These are phyloP conservation scores for Fusarium pseudonygamai DNA, from an alignment of 2,329 filamentous ascomycete genomes.

Conservation along the genomic window DNA sequence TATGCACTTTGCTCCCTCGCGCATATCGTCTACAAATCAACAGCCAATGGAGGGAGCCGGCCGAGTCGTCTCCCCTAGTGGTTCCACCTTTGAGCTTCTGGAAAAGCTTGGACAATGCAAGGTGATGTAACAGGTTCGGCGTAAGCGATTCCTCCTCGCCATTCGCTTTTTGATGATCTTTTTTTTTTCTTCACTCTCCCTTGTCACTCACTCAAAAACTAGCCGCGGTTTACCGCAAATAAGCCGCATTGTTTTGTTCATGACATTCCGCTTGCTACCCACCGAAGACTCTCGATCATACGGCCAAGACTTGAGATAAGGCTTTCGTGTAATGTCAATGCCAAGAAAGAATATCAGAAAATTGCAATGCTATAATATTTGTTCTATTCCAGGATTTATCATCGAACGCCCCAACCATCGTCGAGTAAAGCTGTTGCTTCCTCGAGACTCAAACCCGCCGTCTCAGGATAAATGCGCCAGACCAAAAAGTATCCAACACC, in stretches of 20 bases:
- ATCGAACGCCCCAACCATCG: conserved; percentile 76
- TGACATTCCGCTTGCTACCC: not conserved
- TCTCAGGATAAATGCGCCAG: conserved; percentile 86
- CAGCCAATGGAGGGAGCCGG: conserved; percentile 18
- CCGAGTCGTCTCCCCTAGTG: conserved; percentile 28
- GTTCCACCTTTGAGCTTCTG: conserved; percentile 7
- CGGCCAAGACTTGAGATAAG: not conserved
- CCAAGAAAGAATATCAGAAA: not conserved
- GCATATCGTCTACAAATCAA: conserved; percentile 1
- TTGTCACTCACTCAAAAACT: not conserved
- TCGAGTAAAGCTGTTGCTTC: conserved; percentile 78
- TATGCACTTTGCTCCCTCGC: not conserved
- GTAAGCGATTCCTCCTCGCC: conserved; percentile 18
- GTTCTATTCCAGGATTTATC: conserved; percentile 33
- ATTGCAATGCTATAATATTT: not conserved
- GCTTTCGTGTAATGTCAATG: conserved; percentile 4
- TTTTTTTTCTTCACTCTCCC: not conserved
- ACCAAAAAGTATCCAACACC: conserved; percentile 72
- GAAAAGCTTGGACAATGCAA: conserved; percentile 34
- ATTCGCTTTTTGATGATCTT: not conserved
- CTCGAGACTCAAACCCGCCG: conserved; percentile 81
- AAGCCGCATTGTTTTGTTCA: conserved; percentile 9
- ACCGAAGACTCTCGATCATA: conserved; percentile 19
- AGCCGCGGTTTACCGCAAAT: conserved; percentile 32
- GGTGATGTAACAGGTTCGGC: conserved; percentile 39